Percentiles rank a stretch among this genome's conserved stretches.
Conservation (phyloP, 768 basidiomycete species). For the Rhizopogon vinicolor region DNA sequence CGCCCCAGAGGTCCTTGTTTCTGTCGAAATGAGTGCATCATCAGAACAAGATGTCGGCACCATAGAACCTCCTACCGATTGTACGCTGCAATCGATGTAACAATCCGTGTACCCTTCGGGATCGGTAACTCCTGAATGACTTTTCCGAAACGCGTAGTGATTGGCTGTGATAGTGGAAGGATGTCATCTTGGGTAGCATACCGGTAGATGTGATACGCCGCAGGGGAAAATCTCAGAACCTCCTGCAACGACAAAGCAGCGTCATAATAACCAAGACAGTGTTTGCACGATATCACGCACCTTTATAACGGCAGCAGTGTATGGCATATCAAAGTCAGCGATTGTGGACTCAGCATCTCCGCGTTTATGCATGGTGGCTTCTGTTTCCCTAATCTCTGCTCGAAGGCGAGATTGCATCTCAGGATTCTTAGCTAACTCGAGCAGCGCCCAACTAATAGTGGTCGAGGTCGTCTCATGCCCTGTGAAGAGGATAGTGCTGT, state of each 20-base stretch:
- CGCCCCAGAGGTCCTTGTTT: slow-evolving; percentile 25
- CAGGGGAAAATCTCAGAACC: slow-evolving; percentile 43
- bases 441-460: slow-evolving; percentile 54
- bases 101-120: slow-evolving; percentile 45
- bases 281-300: slow-evolving; percentile 15
- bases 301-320: slow-evolving; percentile 41
- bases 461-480: slow-evolving; percentile 63
- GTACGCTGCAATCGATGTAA: slow-evolving; percentile 50
- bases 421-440: slow-evolving; percentile 56
- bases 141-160: slow-evolving; percentile 42
- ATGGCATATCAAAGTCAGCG: slow-evolving; percentile 47
- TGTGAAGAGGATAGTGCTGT: slow-evolving; percentile 42
- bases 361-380: slow-evolving; percentile 25
- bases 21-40: slow-evolving; percentile 8
- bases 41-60: neutral
- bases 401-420: slow-evolving; percentile 59
- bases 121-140: slow-evolving; percentile 39
- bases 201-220: slow-evolving; percentile 49
- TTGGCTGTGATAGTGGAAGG: slow-evolving; percentile 53
- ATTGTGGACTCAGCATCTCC: slow-evolving; percentile 35
- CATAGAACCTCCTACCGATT: slow-evolving; percentile 37
- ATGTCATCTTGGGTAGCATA: slow-evolving; percentile 48
- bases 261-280: neutral
- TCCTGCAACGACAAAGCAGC: slow-evolving; percentile 28
- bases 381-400: slow-evolving; percentile 39